A percentile compares a stretch with the other conserved stretches of the same genome.
Conservation (phyloP, 106 monocot species). For the Narthecium ossifragum region DNA sequence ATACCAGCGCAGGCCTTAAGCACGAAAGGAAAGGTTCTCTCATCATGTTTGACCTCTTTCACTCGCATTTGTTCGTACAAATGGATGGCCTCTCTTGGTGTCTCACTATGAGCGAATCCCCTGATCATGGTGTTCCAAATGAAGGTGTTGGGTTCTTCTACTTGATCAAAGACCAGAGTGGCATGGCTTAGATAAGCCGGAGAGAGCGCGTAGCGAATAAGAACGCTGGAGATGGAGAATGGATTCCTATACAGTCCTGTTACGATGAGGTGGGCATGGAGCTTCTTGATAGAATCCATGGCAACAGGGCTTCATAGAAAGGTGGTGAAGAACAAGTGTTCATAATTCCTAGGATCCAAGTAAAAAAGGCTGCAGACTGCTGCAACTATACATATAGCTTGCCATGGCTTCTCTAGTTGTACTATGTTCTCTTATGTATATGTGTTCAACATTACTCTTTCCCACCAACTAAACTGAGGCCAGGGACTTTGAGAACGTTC, state of each 20-base stretch:
- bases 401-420: too few species aligned
- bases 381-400: too few species aligned
- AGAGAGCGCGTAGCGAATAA: slow-evolving; percentile 24
- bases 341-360: too few species aligned
- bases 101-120: slow-evolving; percentile 16
- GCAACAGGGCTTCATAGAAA: too few species aligned
- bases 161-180: slow-evolving; percentile 17
- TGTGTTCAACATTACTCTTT: too few species aligned
- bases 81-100: slow-evolving; percentile 23
- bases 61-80: slow-evolving; percentile 21
- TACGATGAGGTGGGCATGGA: slow-evolving; percentile 25
- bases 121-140: slow-evolving; percentile 28
- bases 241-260: slow-evolving; percentile 19
- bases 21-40: slow-evolving; percentile 37
- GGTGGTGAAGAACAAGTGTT: too few species aligned
- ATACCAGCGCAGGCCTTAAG: slow-evolving; percentile 36
- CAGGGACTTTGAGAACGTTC: slow-evolving; percentile 53
- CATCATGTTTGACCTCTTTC: slow-evolving; percentile 14
- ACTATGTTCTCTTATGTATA: too few species aligned
- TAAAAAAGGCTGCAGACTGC: too few species aligned
- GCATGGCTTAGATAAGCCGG: slow-evolving; percentile 14
- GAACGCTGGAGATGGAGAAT: slow-evolving; percentile 17
- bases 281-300: slow-evolving; percentile 27
- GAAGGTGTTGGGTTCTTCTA: slow-evolving; percentile 22
- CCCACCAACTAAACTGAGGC: slow-evolving; percentile 27